phyloP scores from a whole-genome alignment of 805 yeast genomes.

The Metschnikowia bowlesiae region DNA sequence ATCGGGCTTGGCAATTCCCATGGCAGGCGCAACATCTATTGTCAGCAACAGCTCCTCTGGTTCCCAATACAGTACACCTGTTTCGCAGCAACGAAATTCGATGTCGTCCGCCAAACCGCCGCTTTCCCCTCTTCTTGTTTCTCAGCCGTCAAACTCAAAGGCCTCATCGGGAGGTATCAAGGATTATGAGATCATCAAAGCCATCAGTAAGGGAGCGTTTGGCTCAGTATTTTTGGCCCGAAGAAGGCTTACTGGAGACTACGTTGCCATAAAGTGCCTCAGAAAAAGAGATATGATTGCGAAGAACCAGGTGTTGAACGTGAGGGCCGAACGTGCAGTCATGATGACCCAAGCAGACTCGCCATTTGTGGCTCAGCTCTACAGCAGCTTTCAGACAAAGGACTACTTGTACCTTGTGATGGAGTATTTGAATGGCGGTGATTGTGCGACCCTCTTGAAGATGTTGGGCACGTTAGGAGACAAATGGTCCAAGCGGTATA shows the following conservation, averaged over 20 bases:
- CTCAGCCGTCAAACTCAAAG: slow-evolving; percentile 52
- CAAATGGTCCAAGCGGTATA: slow-evolving; percentile 79
- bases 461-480: slow-evolving; percentile 80
- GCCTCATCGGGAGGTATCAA: slow-evolving; percentile 64
- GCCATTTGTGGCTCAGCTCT: slow-evolving; percentile 87
- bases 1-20: slow-evolving; percentile 8
- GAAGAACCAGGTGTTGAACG: slow-evolving; percentile 92
- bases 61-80: not conserved
- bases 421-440: slow-evolving; percentile 97
- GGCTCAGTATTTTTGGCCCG: slow-evolving; percentile 90
- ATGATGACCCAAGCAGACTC: slow-evolving; percentile 95
- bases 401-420: slow-evolving; percentile 87
- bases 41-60: slow-evolving; percentile 22
- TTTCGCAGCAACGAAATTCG: slow-evolving; percentile 7
- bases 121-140: slow-evolving; percentile 72
- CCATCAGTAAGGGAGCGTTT: slow-evolving; percentile 95
- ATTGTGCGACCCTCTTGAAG: slow-evolving; percentile 80
- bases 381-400: slow-evolving; percentile 81
- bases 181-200: slow-evolving; percentile 87
- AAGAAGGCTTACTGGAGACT: slow-evolving; percentile 83
- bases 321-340: slow-evolving; percentile 93
- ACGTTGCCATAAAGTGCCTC: slow-evolving; percentile 89
- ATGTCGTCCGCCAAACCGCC: slow-evolving; percentile 49
- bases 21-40: slow-evolving; percentile 6
- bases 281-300: slow-evolving; percentile 95